phyloP scores from a whole-genome alignment of 1,284 basidiomycete species.

The Cutaneotrichosporon sp. region DNA sequence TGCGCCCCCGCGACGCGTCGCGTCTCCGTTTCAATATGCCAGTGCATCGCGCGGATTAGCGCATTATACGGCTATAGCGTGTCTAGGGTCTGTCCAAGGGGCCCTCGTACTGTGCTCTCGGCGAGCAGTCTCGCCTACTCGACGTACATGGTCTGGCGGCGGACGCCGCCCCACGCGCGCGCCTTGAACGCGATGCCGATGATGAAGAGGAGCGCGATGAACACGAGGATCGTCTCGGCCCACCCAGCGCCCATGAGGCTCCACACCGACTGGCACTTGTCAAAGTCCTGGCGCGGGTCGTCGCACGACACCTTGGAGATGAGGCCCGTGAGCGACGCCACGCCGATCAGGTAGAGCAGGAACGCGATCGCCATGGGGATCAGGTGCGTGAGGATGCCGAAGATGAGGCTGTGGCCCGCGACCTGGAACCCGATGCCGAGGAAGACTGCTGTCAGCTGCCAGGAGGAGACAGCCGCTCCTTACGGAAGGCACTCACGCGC shows the following conservation, averaged over 20 bases:
- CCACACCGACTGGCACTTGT: conserved; percentile 51
- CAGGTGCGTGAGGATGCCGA: conserved; percentile 53
- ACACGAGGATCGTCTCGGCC: conserved; percentile 53
- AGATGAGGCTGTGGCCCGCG: conserved; percentile 39
- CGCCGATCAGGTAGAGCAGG: conserved; percentile 54
- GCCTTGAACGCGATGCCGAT: conserved; percentile 49
- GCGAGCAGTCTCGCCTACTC: conserved; percentile 34
- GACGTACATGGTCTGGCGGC: conserved; percentile 42
- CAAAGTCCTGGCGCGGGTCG: conserved; percentile 34
- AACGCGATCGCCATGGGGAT: conserved; percentile 48
- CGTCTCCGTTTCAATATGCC: too few relatives aligned
- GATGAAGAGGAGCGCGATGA: conserved; percentile 39
- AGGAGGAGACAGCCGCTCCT: too few relatives aligned
- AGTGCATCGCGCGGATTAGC: background rate
- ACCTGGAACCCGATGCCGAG: conserved; percentile 50
- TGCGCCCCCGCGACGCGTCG: too few relatives aligned
- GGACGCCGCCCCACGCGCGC: conserved; percentile 45
- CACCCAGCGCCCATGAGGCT: conserved; percentile 50
- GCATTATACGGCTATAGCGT: background rate
- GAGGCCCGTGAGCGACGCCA: conserved; percentile 49
- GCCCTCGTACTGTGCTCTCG: background rate
- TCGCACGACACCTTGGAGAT: conserved; percentile 48
- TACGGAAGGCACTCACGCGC: conserved; percentile 51
- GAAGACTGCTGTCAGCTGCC: conserved; percentile 44
- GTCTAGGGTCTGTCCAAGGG: background rate